Base-by-base conservation (phyloP, 768 basidiomycete species). In the Holtermannia corniformis region DNA sequence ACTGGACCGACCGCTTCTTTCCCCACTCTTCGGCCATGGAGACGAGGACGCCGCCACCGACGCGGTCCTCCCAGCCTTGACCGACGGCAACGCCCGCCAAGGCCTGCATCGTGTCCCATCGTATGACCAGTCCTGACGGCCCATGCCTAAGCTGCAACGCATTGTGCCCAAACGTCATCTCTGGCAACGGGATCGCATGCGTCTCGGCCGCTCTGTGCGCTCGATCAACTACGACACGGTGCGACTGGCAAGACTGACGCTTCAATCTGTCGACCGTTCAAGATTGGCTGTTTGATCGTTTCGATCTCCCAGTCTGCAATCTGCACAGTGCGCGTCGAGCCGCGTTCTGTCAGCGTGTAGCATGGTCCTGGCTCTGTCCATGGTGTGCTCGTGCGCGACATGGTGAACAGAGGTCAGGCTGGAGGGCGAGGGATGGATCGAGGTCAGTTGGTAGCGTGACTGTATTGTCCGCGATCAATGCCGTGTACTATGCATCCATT, bases 161-260 rank as follows among this genome's bases (percentile, higher is more conserved):
- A 72, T 97, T 97, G 71, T 79, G 81, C 4, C 90, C 91, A 64
- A 96, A 97, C 0, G 87, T 90, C 89, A 97, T 97, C 70, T 99
- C 95, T 2, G 95, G 95, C 1, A 93, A 72, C 0, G 93, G 87
- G 22, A 97, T 77, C 2, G 83, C 82, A 19, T 75, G 59, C 1
- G 54, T 51, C n/a, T 63, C 68, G 22, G 72, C 66, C 0, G 66
- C 71, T 12, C 74, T 75, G 47, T 19, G 24, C n/a, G n/a, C n/a
- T n/a, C n/a, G n/a, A n/a, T n/a, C n/a, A n/a, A n/a, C n/a, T n/a
- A n/a, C n/a, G n/a, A n/a, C n/a, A n/a, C n/a, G n/a, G n/a, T n/a
- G n/a, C n/a, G n/a, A n/a, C n/a, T n/a, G n/a, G n/a, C n/a, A n/a
- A n/a, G 24, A 62, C 70, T 51, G 51, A 73, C 72, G 58, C 58